Conservation (phyloP, 257 asterid species). For the Nicotiana sylvestris region DNA sequence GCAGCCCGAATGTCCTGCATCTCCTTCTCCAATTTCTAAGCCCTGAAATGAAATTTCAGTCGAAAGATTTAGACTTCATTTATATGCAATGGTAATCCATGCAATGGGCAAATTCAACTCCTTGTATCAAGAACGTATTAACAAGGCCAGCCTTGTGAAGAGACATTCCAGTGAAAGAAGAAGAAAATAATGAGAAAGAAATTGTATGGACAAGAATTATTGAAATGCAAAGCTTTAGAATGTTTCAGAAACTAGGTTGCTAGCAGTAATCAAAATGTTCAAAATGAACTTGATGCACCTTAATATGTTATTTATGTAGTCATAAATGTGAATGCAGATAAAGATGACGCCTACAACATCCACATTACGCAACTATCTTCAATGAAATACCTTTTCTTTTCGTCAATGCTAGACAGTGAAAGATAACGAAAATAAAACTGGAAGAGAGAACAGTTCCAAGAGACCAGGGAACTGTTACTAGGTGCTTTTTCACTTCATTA, state of each 20-base stretch:
- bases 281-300: too few relatives aligned
- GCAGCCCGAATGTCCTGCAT: conserved; percentile 57
- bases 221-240: not conserved
- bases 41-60: conserved; percentile 7
- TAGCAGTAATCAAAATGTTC: too few relatives aligned
- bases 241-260: too few relatives aligned
- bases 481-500: too few relatives aligned
- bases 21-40: conserved; percentile 16
- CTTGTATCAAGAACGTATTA: not conserved
- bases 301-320: too few relatives aligned
- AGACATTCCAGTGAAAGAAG: too few relatives aligned
- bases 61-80: not conserved
- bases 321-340: too few relatives aligned
- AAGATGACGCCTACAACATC: too few relatives aligned
- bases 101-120: conserved; percentile 12
- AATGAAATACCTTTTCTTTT: not conserved
- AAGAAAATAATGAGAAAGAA: not conserved
- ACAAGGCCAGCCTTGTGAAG: too few relatives aligned
- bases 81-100: not conserved
- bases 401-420: not conserved
- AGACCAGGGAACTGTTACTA: too few relatives aligned
- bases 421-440: too few relatives aligned
- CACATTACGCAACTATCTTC: not conserved
- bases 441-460: too few relatives aligned
- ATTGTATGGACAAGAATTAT: not conserved